Evolutionary conservation across 768 basidiomycete species (phyloP).

Genomic region (Termitomyces sp.): DNA sequence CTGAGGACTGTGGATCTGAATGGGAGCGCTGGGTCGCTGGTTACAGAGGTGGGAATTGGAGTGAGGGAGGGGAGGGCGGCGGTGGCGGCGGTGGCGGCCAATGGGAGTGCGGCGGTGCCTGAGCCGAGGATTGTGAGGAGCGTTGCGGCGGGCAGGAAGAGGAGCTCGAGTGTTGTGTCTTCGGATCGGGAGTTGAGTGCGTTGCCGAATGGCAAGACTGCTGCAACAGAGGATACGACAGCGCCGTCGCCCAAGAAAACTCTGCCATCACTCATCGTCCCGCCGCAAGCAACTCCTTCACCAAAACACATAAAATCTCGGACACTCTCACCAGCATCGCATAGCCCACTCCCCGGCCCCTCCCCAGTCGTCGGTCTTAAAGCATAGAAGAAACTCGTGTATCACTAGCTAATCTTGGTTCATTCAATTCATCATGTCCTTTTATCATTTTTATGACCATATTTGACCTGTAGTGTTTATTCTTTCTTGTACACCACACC

Average conservation of each 20-base stretch:
- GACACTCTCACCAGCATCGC: conserved; percentile 22
- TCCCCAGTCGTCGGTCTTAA: conserved; percentile 26
- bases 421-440: not conserved
- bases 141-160: conserved; percentile 44
- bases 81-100: not conserved
- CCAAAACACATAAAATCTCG: conserved; percentile 14
- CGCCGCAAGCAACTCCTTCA: not conserved
- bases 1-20: conserved; percentile 40
- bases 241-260: conserved; percentile 14
- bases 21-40: conserved; percentile 46
- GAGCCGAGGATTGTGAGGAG: conserved; percentile 55
- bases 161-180: conserved; percentile 33
- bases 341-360: conserved; percentile 18
- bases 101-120: conserved; percentile 22
- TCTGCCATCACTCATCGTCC: not conserved
- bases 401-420: conserved; percentile 12
- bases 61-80: conserved; percentile 21
- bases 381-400: conserved; percentile 21
- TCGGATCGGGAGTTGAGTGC: conserved; percentile 25
- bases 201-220: conserved; percentile 15
- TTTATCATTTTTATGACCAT: not conserved
- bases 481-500: no score
- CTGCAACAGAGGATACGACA: conserved; percentile 9
- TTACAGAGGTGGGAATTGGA: conserved; percentile 41
- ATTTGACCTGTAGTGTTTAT: not conserved